Evolutionary conservation across 176 grass and related monocot genomes (phyloP).

Genomic region (Oryza officinalis): DNA sequence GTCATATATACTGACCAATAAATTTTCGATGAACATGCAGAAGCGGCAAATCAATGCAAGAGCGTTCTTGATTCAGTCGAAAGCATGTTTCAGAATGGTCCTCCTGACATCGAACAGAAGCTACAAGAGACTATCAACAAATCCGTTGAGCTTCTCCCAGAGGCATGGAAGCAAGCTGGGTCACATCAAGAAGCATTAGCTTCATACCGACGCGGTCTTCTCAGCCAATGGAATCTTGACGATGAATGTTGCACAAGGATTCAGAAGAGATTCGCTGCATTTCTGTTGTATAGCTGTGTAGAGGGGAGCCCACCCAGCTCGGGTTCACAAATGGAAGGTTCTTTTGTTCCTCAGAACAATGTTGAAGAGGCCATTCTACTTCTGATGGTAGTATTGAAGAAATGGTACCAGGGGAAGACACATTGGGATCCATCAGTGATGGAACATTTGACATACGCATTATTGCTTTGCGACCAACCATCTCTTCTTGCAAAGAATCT

Average conservation of each 20-base stretch:
- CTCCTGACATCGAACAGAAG: conserved; percentile 79
- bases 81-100: conserved; percentile 77
- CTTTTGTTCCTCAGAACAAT: conserved; percentile 77
- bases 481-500: conserved; percentile 57
- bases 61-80: conserved; percentile 86
- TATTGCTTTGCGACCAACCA: conserved; percentile 67
- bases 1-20: neutral
- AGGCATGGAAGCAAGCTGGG: conserved; percentile 80
- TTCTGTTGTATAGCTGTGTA: conserved; percentile 65
- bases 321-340: conserved; percentile 61
- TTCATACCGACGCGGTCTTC: conserved; percentile 74
- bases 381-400: conserved; percentile 64
- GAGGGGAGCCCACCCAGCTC: conserved; percentile 61
- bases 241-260: conserved; percentile 74
- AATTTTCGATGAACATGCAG: conserved; percentile 42
- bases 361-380: conserved; percentile 89
- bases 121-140: conserved; percentile 87
- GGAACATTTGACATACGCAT: conserved; percentile 77
- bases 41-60: conserved; percentile 87
- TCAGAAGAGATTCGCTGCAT: conserved; percentile 77
- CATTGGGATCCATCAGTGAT: conserved; percentile 89
- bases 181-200: conserved; percentile 61
- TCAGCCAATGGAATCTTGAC: conserved; percentile 86
- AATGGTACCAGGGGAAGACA: conserved; percentile 68
- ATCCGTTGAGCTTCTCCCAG: conserved; percentile 87